Conservation (phyloP, 805 yeast genomes). For the Candida argentea region DNA sequence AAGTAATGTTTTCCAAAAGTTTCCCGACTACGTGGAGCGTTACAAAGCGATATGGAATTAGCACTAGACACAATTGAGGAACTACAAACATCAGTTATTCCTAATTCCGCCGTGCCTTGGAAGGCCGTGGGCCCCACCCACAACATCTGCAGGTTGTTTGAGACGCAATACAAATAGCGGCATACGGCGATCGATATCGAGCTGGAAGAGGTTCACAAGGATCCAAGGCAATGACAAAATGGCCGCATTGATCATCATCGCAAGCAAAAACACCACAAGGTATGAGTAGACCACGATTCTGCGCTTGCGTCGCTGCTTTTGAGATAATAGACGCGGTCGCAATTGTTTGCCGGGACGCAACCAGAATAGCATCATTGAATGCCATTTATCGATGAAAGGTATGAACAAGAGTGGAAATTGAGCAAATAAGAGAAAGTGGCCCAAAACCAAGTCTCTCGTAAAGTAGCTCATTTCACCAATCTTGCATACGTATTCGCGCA, state of each 20-base stretch:
- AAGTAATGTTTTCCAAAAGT: background rate
- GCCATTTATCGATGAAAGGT: constrained; percentile 59
- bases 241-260: constrained; percentile 15
- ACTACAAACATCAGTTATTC: constrained; percentile 2
- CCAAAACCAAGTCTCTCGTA: constrained; percentile 51
- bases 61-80: background rate
- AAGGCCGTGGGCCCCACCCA: constrained; percentile 25
- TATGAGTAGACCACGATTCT: constrained; percentile 22
- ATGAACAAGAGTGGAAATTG: constrained; percentile 54
- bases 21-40: constrained; percentile 1
- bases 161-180: constrained; percentile 26
- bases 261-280: constrained; percentile 24
- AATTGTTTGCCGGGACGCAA: constrained; percentile 45
- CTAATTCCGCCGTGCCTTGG: constrained; percentile 8
- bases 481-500: constrained; percentile 55
- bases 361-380: constrained; percentile 61
- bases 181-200: constrained; percentile 29
- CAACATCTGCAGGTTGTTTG: constrained; percentile 34
- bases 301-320: constrained; percentile 31
- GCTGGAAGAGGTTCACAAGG: constrained; percentile 17
- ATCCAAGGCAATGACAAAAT: constrained; percentile 32
- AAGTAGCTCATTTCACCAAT: constrained; percentile 57
- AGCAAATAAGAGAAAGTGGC: constrained; percentile 46
- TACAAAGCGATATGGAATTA: constrained; percentile 1
- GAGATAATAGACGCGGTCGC: constrained; percentile 35